A percentile compares a stretch with the other conserved stretches of the same genome.
Conservation (phyloP, 108 stramenopile genomes). For the Conticribra weissflogii region DNA sequence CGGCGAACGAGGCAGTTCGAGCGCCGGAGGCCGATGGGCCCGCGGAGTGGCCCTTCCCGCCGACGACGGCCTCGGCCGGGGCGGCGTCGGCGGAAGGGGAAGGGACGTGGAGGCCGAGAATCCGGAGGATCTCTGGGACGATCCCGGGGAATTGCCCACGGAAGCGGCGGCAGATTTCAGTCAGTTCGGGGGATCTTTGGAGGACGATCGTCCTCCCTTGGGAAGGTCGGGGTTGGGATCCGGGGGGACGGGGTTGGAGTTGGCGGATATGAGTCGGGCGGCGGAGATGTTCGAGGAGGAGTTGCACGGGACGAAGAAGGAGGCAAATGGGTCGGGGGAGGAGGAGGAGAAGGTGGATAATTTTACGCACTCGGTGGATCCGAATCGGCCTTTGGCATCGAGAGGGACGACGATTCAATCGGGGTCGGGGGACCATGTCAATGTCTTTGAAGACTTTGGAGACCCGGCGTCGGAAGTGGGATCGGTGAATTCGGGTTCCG, state of each 20-base stretch:
- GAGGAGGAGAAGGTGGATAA: conserved; percentile 18
- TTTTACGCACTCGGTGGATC: conserved; percentile 53
- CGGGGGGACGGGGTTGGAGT: conserved; percentile 72
- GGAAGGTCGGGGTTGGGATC: conserved; percentile 27
- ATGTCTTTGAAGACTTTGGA: conserved; percentile 91
- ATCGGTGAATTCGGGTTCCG: not conserved
- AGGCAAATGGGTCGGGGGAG: not conserved
- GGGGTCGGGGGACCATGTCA: conserved; percentile 81
- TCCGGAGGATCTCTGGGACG: conserved; percentile 89
- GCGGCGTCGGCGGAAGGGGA: conserved; percentile 6
- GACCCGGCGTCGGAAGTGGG: conserved; percentile 23
- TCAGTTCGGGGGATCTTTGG: conserved; percentile 78
- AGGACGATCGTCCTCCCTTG: conserved; percentile 49
- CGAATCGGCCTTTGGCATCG: conserved; percentile 76
- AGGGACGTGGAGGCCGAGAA: conserved; percentile 59
- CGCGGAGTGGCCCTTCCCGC: conserved; percentile 80
- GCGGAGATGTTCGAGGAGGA: conserved; percentile 71
- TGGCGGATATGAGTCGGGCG: conserved; percentile 81
- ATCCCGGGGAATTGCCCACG: conserved; percentile 57
- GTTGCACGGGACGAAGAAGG: conserved; percentile 64
- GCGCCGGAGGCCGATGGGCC: conserved; percentile 65
- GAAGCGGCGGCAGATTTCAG: conserved; percentile 83
- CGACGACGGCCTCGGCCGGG: conserved; percentile 35
- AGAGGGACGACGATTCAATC: conserved; percentile 80
- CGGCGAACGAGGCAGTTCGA: no score